Conservation (phyloP, 139 green algal species). For the Tetradesmus obliquus region DNA sequence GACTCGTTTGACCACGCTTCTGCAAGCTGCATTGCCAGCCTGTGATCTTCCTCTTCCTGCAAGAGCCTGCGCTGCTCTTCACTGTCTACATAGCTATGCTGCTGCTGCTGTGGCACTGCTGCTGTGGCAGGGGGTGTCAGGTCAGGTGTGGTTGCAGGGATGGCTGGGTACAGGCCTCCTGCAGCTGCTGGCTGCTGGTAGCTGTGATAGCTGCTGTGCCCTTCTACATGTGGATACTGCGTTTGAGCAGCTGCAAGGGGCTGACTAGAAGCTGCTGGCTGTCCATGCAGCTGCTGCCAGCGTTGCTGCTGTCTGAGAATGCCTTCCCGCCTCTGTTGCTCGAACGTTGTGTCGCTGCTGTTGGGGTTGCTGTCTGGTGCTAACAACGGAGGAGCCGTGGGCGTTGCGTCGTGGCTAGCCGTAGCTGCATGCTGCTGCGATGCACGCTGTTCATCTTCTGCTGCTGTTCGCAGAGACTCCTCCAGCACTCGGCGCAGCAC, state of each 20-base stretch:
- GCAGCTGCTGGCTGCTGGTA: background rate
- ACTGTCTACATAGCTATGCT: background rate
- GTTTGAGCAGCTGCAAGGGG: background rate
- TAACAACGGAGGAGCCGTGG: background rate
- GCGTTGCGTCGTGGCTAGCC: background rate
- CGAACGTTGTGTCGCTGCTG: background rate
- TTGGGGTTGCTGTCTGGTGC: no score
- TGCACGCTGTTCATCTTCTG: background rate
- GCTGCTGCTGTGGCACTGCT: background rate
- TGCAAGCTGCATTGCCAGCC: slow-evolving; percentile 23
- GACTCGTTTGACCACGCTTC: background rate
- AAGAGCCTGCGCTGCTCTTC: background rate
- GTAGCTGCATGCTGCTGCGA: background rate
- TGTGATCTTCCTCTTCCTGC: slow-evolving; percentile 33
- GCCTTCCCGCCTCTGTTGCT: slow-evolving; percentile 1
- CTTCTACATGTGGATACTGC: background rate
- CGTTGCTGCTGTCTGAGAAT: background rate
- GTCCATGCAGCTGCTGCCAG: slow-evolving; percentile 19
- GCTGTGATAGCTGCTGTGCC: background rate
- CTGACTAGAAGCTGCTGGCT: background rate
- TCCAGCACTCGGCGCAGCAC: background rate
- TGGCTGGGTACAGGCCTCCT: background rate
- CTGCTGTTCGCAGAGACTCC: slow-evolving; percentile 13
- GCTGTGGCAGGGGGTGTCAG: background rate
- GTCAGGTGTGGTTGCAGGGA: background rate